Conservation (phyloP, 108 stramenopile species). For the Cyclotella atomus region DNA sequence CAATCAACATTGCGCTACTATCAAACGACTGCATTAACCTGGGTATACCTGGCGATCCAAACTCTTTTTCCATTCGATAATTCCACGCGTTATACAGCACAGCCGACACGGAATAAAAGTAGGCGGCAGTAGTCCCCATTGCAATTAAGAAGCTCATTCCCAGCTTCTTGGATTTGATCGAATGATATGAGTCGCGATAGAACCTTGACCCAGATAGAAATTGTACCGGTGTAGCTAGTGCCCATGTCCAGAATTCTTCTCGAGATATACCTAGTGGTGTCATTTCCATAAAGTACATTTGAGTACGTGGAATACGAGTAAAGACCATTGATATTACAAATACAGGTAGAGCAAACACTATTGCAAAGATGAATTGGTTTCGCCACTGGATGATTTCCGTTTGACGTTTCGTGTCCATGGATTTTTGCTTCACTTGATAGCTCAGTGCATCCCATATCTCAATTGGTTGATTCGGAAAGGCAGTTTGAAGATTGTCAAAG, state of each 20-base stretch:
- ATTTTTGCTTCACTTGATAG: conserved; percentile 50
- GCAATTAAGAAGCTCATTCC: conserved; percentile 89
- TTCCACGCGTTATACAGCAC: conserved; percentile 48
- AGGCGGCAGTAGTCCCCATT: conserved; percentile 83
- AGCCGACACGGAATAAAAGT: conserved; percentile 64
- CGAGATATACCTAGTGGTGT: conserved; percentile 28
- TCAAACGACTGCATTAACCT: conserved; percentile 74
- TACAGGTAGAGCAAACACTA: conserved; percentile 55
- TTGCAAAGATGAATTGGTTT: conserved; percentile 53
- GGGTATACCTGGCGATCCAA: conserved; percentile 15
- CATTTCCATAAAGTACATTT: conserved; percentile 23
- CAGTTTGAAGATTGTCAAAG: conserved; percentile 34
- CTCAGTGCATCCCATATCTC: conserved; percentile 45
- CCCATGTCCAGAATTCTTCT: conserved; percentile 59
- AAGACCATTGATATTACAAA: conserved; percentile 63
- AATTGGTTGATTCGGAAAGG: not conserved
- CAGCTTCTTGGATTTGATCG: conserved; percentile 52
- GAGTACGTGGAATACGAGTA: conserved; percentile 22
- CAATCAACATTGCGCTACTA: conserved; percentile 69
- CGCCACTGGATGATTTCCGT: conserved; percentile 50
- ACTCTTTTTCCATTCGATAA: not conserved
- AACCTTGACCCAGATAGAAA: conserved; percentile 77
- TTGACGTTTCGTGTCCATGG: conserved; percentile 40
- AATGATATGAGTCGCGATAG: conserved; percentile 71
- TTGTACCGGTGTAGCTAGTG: conserved; percentile 83